Percentiles rank a stretch among this genome's conserved stretches.
phyloP scores from a whole-genome alignment of 2,329 filamentous ascomycete genomes.

The Malbranchea cinnamomea region DNA sequence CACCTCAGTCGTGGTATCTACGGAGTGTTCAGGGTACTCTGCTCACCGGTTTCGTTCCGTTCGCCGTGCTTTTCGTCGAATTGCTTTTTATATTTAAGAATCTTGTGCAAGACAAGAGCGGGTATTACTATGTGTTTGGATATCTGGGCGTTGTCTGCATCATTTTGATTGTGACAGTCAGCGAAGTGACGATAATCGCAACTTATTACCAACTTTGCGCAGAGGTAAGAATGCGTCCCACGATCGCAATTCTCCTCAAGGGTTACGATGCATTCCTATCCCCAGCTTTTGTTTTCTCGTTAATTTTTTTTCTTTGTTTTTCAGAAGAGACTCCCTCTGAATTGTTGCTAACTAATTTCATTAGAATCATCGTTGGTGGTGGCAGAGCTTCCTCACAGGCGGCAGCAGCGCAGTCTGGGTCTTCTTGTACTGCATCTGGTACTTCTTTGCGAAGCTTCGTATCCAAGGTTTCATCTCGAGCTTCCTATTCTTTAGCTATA shows the following conservation, averaged over 20 bases:
- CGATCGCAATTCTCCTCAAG: no score
- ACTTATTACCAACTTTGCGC: conserved; percentile 71
- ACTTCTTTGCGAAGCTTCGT: conserved; percentile 66
- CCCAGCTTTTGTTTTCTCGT: background rate
- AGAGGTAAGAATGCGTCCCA: conserved; percentile 44
- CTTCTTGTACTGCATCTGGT: conserved; percentile 70
- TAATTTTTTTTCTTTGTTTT: conserved; percentile 2
- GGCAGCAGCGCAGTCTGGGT: conserved; percentile 67
- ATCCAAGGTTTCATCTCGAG: conserved; percentile 67
- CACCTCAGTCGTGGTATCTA: conserved; percentile 61
- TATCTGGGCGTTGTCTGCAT: conserved; percentile 61
- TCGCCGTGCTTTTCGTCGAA: conserved; percentile 79
- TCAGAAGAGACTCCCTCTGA: no score
- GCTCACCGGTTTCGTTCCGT: conserved; percentile 64
- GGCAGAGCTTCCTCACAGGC: conserved; percentile 71
- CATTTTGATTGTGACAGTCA: conserved; percentile 60
- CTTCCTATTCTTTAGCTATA: conserved; percentile 74
- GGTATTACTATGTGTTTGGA: conserved; percentile 84
- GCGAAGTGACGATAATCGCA: conserved; percentile 70
- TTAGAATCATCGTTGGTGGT: conserved; percentile 84
- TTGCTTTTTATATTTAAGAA: conserved; percentile 76
- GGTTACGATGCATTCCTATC: background rate
- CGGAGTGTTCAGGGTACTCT: conserved; percentile 48
- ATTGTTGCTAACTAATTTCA: conserved; percentile 1
- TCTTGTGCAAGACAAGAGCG: conserved; percentile 78